These are phyloP conservation scores for Astragalus glycyphyllos DNA, from an alignment of 306 rosid species.

Conservation along the genomic window DNA sequence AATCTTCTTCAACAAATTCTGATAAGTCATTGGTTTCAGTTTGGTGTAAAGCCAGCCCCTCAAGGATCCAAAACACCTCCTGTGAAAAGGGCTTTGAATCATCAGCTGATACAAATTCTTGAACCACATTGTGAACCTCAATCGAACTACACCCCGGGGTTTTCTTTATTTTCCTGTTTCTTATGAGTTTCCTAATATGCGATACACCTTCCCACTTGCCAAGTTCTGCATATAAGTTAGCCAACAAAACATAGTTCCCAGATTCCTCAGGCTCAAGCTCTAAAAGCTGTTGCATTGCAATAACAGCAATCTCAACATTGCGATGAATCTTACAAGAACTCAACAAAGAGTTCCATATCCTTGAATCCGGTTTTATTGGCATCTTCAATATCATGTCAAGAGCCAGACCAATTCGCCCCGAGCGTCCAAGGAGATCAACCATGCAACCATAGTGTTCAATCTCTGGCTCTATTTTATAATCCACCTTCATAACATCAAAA, in stretches of 20 bases:
- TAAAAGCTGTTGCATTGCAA: slow-evolving; percentile 64
- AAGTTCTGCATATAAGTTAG: slow-evolving; percentile 75
- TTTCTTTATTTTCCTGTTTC: slow-evolving; percentile 68
- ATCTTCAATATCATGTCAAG: slow-evolving; percentile 62
- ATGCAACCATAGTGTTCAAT: slow-evolving; percentile 84
- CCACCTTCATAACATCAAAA: slow-evolving; percentile 61
- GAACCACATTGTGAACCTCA: slow-evolving; percentile 64
- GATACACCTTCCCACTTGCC: slow-evolving; percentile 81
- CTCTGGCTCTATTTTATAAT: slow-evolving; percentile 54
- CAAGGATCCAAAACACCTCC: slow-evolving; percentile 59
- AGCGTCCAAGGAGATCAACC: slow-evolving; percentile 85
- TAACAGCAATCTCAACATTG: slow-evolving; percentile 67
- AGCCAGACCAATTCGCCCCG: slow-evolving; percentile 67
- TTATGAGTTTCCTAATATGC: slow-evolving; percentile 62
- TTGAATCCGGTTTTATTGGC: slow-evolving; percentile 74
- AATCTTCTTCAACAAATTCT: slow-evolving; percentile 40
- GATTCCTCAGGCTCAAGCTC: slow-evolving; percentile 84
- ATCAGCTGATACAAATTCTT: slow-evolving; percentile 70
- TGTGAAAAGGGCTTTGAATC: slow-evolving; percentile 61
- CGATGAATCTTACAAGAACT: slow-evolving; percentile 71
- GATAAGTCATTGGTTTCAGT: slow-evolving; percentile 35
- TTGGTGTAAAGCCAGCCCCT: slow-evolving; percentile 50
- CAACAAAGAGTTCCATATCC: slow-evolving; percentile 84
- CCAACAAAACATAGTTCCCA: slow-evolving; percentile 81
- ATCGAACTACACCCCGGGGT: slow-evolving; percentile 77